phyloP scores from a whole-genome alignment of 345 rosid genomes.

The Eucalyptus albens region DNA sequence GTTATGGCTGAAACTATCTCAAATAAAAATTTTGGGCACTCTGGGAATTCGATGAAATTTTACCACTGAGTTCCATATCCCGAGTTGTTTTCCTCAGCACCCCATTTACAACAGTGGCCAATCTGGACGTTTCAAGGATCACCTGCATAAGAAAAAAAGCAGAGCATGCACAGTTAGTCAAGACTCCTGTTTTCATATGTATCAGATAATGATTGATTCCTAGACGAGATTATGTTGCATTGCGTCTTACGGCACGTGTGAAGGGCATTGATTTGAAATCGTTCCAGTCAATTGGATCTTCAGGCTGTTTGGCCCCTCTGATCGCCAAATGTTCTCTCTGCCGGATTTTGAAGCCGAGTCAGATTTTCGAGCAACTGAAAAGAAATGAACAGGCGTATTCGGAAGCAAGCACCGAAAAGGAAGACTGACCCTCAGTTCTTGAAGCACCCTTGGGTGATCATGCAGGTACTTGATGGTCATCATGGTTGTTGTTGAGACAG shows the following conservation, averaged over 20 bases:
- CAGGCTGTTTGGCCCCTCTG: conserved; percentile 44
- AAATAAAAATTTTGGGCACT: not conserved
- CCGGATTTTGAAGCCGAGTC: not conserved
- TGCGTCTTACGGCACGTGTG: conserved; percentile 69
- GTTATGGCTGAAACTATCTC: not conserved
- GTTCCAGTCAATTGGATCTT: conserved; percentile 47
- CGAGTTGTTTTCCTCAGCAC: conserved; percentile 65
- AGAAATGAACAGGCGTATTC: not conserved
- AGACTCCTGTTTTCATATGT: not conserved
- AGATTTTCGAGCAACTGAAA: not conserved
- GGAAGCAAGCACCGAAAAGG: not conserved
- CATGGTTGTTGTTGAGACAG: conserved; percentile 73
- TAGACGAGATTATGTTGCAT: not conserved
- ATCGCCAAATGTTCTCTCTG: conserved; percentile 75
- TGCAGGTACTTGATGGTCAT: conserved; percentile 73
- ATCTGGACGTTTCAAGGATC: conserved; percentile 65
- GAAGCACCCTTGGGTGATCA: conserved; percentile 60
- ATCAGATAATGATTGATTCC: not conserved
- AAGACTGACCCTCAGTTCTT: conserved; percentile 49
- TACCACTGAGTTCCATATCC: conserved; percentile 60
- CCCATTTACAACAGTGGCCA: conserved; percentile 75
- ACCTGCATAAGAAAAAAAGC: conserved; percentile 20
- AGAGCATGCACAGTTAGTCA: not conserved
- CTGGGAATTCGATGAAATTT: not conserved
- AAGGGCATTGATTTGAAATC: conserved; percentile 78